Evolutionary conservation across 768 basidiomycete species (phyloP), one percentile per base, ranked within the genome.

Genomic region (Russula brevipes): DNA sequence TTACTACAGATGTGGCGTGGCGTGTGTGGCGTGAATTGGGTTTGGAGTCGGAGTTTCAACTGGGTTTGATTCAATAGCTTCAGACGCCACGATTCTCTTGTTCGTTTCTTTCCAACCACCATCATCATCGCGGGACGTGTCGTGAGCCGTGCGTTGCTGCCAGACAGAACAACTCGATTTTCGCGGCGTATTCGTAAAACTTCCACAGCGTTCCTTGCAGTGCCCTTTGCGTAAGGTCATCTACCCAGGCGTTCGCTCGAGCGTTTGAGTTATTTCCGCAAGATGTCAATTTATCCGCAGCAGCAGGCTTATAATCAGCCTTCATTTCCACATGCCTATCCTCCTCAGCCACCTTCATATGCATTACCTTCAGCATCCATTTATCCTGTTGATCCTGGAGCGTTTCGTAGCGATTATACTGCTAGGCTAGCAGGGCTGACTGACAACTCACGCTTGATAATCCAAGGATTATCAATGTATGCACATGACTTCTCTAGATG

Each of bases 371-470:
- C 65, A 16, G 49, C 67, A 58, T 74, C 78, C 50, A 76, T 79
- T 67, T 80, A 80, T 70, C 75, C 76, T 72, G 74, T 83, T 72
- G 88, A 91, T 73, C 84, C 88, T 36, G 80, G 79, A 74, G 77
- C 81, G 44, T 93, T 93, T 73, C 85, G 92, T 68, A 84, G 85
- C 76, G 91, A 92, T 77, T 93, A 88, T 75, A 71, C 82, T 59
- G 73, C 77, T 46, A 85, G 89, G 65, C 85, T 97, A 59, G 78
- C 83, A 70, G 85, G 87, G 66, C 87, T 99, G 66, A 91, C 86
- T 56, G 87, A 94, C 80, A 99, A 98, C 77, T 96, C 94, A 68
- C 87, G 94, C 71, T 89, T 93, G 10, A 85, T 97, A 65, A 99
- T 99, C 67, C 93, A 97, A 77, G 83, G 82, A 64, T 76, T 99